Conservation (phyloP, 2,329 filamentous ascomycete genomes). For the Scortechinia acanthostroma region DNA sequence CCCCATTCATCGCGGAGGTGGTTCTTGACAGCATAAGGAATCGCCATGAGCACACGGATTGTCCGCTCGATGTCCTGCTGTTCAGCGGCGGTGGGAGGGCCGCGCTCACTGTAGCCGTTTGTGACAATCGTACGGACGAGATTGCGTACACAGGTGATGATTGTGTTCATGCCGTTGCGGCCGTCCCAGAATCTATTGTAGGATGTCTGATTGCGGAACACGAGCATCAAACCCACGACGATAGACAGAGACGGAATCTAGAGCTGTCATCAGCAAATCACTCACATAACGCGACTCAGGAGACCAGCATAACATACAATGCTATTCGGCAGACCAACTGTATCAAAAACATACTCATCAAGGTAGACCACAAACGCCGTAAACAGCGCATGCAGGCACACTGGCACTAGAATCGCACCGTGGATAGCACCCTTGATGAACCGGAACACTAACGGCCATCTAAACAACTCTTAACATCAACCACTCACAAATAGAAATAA, state of each 20-base stretch:
- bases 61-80: slow-evolving; percentile 31
- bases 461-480: slow-evolving; percentile 13
- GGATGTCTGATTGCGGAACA: slow-evolving; percentile 56
- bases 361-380: slow-evolving; percentile 47
- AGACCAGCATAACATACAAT: slow-evolving; percentile 43
- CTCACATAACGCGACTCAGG: not conserved
- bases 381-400: slow-evolving; percentile 47
- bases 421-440: slow-evolving; percentile 61
- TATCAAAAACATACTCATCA: slow-evolving; percentile 36
- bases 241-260: slow-evolving; percentile 53
- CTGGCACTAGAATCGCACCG: slow-evolving; percentile 43
- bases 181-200: slow-evolving; percentile 63
- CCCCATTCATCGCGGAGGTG: slow-evolving; percentile 56
- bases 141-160: slow-evolving; percentile 48
- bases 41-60: slow-evolving; percentile 45
- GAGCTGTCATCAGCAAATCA: not conserved
- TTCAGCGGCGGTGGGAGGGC: slow-evolving; percentile 4
- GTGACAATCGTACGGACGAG: slow-evolving; percentile 43
- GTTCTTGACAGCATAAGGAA: slow-evolving; percentile 56
- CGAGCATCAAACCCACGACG: slow-evolving; percentile 59
- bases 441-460: slow-evolving; percentile 56
- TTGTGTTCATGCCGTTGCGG: slow-evolving; percentile 42
- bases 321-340: slow-evolving; percentile 43
- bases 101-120: slow-evolving; percentile 12
- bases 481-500: not conserved